Conservation (phyloP, 1,284 basidiomycete genomes). For the Meripilus lineatus region DNA sequence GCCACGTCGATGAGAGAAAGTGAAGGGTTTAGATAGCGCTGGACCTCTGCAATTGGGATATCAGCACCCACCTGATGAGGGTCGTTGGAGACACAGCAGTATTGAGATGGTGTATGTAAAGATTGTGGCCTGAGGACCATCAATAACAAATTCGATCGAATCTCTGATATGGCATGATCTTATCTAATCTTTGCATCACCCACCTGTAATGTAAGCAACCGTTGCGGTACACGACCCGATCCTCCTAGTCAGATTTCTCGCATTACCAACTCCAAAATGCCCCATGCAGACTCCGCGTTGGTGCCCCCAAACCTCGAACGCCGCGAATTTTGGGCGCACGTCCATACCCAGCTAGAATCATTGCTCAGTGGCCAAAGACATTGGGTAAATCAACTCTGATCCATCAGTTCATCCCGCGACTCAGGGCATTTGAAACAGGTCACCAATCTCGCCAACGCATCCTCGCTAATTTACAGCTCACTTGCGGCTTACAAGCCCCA, state of each 20-base stretch:
- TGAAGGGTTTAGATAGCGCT: slow-evolving; percentile 8
- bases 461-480: slow-evolving; percentile 75
- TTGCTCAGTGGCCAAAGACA: slow-evolving; percentile 66
- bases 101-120: too few relatives aligned
- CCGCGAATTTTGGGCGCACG: slow-evolving; percentile 76
- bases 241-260: too few relatives aligned
- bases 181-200: too few relatives aligned
- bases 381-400: slow-evolving; percentile 51
- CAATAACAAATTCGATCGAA: too few relatives aligned
- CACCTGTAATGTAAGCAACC: too few relatives aligned
- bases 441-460: slow-evolving; percentile 81
- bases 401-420: neutral
- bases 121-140: too few relatives aligned
- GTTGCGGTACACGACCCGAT: too few relatives aligned
- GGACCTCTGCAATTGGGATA: slow-evolving; percentile 5
- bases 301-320: slow-evolving; percentile 67
- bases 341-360: slow-evolving; percentile 55
- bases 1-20: slow-evolving; percentile 8
- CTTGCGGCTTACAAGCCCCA: slow-evolving; percentile 59
- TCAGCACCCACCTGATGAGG: neutral
- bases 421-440: slow-evolving; percentile 43
- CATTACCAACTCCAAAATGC: slow-evolving; percentile 61
- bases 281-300: slow-evolving; percentile 77
- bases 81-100: slow-evolving; percentile 6
- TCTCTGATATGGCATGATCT: too few relatives aligned